Percentiles rank a stretch among this genome's conserved stretches.
Evolutionary conservation across 2,329 filamentous ascomycete genomes (phyloP).

Genomic region (Penicillium hesseltinei): DNA sequence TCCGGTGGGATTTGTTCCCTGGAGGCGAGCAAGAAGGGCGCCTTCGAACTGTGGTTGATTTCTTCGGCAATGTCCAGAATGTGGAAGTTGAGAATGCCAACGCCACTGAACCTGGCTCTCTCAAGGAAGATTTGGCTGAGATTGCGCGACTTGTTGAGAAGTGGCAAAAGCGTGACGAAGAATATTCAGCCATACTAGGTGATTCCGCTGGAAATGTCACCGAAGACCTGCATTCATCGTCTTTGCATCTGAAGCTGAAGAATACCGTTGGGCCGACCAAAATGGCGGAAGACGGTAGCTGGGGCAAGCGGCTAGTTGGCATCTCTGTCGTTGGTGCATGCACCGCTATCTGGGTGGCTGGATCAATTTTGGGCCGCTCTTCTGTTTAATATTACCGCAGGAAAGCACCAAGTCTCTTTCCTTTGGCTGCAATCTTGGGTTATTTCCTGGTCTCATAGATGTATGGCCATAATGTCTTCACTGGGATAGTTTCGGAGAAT

Average conservation of each 20-base stretch:
- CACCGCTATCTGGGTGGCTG: conserved; percentile 38
- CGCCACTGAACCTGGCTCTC: conserved; percentile 50
- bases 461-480: not conserved
- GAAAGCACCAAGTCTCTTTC: too few relatives aligned
- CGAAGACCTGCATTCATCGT: conserved; percentile 13
- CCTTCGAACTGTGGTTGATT: conserved; percentile 84
- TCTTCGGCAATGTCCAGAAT: conserved; percentile 97
- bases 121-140: conserved; percentile 71
- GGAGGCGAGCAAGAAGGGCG: conserved; percentile 77
- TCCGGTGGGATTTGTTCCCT: conserved; percentile 91
- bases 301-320: conserved; percentile 54
- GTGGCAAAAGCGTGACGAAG: conserved; percentile 41
- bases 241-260: conserved; percentile 25
- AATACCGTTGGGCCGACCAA: conserved; percentile 54
- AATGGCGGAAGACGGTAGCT: conserved; percentile 63
- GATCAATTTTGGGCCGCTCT: conserved; percentile 33
- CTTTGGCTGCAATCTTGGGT: not conserved
- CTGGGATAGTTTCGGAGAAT: not conserved
- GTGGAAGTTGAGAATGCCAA: conserved; percentile 76
- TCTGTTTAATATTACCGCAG: conserved; percentile 6
- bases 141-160: conserved; percentile 62
- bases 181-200: conserved; percentile 30
- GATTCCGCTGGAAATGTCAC: conserved; percentile 19
- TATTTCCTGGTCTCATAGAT: not conserved
- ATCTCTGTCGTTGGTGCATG: conserved; percentile 36